Evolutionary conservation across 768 basidiomycete species (phyloP).

Genomic region (Kondoa malvinella): DNA sequence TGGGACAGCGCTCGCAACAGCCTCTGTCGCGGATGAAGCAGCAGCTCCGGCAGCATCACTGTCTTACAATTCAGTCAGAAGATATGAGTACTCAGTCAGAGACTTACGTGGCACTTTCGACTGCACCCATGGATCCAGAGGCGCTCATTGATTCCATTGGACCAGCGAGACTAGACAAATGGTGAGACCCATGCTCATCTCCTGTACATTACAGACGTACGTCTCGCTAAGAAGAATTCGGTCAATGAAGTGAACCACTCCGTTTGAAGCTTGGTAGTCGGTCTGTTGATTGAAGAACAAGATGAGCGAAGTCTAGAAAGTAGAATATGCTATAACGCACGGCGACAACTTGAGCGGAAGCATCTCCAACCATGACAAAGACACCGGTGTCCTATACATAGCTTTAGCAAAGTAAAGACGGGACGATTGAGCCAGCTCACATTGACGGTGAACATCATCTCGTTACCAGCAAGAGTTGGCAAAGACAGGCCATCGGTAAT

Average conservation of each 20-base stretch:
- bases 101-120: too few relatives aligned
- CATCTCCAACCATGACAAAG: neutral
- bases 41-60: neutral
- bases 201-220: neutral
- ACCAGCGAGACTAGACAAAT: neutral
- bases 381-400: neutral
- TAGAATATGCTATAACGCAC: neutral
- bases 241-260: neutral
- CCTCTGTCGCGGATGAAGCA: neutral
- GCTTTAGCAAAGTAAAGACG: neutral
- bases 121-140: neutral
- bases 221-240: neutral
- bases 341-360: slow-evolving; percentile 5
- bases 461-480: neutral
- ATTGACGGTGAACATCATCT: neutral
- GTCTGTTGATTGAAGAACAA: neutral
- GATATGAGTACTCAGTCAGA: too few relatives aligned
- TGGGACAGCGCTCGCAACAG: slow-evolving; percentile 1
- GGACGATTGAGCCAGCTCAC: neutral
- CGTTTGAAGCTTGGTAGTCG: slow-evolving; percentile 1
- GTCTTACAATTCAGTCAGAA: too few relatives aligned
- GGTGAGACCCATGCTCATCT: neutral
- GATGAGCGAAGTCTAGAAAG: neutral
- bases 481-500: neutral
- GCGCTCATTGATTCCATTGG: neutral